Conservation (phyloP, 371 early-diverging fungal genomes). For the Mucor irregularis region DNA sequence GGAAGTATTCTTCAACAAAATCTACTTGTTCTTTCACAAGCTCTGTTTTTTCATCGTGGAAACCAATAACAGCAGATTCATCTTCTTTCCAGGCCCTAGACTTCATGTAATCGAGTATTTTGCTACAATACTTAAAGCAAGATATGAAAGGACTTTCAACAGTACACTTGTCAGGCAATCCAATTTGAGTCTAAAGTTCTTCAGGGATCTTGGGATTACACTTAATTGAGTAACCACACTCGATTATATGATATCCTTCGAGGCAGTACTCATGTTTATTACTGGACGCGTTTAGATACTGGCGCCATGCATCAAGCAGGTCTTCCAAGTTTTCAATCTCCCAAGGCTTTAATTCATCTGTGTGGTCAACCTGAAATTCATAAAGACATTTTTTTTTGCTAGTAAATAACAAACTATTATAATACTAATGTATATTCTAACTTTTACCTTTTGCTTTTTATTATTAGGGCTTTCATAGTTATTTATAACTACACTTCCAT, state of each 20-base stretch:
- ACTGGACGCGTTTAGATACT: conserved; percentile 1
- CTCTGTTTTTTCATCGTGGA: neutral
- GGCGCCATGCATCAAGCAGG: neutral
- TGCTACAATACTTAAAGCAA: conserved; percentile 1
- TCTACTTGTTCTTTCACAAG: conserved; percentile 3
- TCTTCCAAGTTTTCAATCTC: neutral
- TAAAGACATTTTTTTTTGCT: neutral
- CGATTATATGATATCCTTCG: conserved; percentile 9
- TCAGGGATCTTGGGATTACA: conserved; percentile 5
- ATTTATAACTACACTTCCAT: conserved; percentile 7
- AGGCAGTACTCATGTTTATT: conserved; percentile 10
- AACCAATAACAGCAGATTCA: conserved; percentile 8
- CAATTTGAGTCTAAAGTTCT: conserved; percentile 2
- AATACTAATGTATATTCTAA: neutral
- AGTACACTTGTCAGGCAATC: neutral
- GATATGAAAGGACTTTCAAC: conserved; percentile 1
- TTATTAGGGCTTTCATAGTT: conserved; percentile 3
- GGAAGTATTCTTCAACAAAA: conserved; percentile 13
- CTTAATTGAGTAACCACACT: conserved; percentile 18
- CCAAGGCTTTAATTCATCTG: conserved; percentile 8
- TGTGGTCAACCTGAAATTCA: conserved; percentile 2
- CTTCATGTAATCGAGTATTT: conserved; percentile 2
- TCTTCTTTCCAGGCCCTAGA: conserved; percentile 8
- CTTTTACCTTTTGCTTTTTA: conserved; percentile 2
- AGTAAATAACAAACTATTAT: conserved; percentile 5